A percentile compares a stretch with the other conserved stretches of the same genome.
phyloP scores from a whole-genome alignment of 345 rosid species.

The Eucalyptus cloeziana region DNA sequence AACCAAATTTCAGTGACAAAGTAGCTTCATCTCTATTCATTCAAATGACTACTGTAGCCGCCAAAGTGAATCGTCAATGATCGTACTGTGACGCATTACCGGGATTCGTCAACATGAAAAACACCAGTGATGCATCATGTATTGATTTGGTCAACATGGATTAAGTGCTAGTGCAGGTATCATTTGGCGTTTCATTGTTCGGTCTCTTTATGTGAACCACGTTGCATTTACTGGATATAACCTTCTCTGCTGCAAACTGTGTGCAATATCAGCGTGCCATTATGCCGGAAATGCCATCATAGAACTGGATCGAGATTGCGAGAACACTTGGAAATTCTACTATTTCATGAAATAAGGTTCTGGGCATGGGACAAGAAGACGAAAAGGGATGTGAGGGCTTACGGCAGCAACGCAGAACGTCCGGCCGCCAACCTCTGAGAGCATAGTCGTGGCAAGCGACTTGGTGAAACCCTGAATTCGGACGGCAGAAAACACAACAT shows the following conservation, averaged over 20 bases:
- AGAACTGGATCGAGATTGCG: background rate
- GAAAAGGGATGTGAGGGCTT: background rate
- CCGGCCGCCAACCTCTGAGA: constrained; percentile 94
- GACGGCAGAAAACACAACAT: background rate
- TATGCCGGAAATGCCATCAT: background rate
- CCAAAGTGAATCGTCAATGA: background rate
- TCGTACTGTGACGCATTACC: background rate
- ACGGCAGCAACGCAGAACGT: constrained; percentile 94
- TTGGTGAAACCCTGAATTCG: constrained; percentile 62
- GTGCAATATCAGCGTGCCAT: background rate
- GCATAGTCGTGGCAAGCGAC: constrained; percentile 86
- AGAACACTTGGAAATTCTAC: background rate
- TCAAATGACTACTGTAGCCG: background rate
- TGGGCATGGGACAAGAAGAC: background rate
- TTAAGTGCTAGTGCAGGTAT: background rate
- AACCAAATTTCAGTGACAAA: background rate
- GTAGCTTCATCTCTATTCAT: background rate
- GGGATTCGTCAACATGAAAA: background rate
- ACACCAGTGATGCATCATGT: background rate
- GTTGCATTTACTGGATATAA: background rate
- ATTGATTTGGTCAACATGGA: background rate
- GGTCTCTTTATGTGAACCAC: background rate
- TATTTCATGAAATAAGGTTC: background rate
- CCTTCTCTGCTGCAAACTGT: background rate
- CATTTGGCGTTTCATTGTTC: background rate